Conservation (phyloP, 2,329 filamentous ascomycete species). For the Cordyceps farinosa region DNA sequence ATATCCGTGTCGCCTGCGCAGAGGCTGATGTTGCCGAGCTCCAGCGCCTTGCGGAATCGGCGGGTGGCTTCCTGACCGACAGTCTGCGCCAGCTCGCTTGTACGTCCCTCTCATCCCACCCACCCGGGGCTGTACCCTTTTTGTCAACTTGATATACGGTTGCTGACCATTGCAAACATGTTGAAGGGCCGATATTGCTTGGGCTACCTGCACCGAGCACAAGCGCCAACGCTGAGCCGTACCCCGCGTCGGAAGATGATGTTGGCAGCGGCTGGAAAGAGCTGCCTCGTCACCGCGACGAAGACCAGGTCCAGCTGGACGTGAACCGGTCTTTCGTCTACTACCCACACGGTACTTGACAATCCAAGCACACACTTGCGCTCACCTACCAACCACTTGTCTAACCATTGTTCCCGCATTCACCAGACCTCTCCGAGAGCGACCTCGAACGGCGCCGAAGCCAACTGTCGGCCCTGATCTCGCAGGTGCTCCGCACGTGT, state of each 20-base stretch:
- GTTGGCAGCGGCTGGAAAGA: conserved; percentile 47
- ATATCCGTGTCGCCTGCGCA: conserved; percentile 55
- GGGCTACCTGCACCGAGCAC: conserved; percentile 5
- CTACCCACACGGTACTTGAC: conserved; percentile 72
- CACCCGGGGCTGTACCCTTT: neutral
- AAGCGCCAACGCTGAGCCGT: conserved; percentile 19
- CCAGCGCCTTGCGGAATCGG: conserved; percentile 55
- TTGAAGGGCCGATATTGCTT: conserved; percentile 20
- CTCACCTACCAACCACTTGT: neutral
- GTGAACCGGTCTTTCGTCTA: conserved; percentile 97
- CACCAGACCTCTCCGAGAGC: conserved; percentile 60
- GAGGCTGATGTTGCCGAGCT: conserved; percentile 54
- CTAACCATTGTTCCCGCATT: neutral
- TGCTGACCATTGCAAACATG: conserved; percentile 7
- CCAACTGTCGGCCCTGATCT: conserved; percentile 77
- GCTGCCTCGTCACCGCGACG: conserved; percentile 77
- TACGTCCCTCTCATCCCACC: conserved; percentile 41
- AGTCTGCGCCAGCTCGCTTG: conserved; percentile 70
- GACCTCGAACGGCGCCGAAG: conserved; percentile 68
- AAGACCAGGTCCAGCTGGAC: conserved; percentile 87
- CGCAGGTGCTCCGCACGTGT: conserved; percentile 72
- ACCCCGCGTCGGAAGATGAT: conserved; percentile 21
- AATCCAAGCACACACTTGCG: neutral
- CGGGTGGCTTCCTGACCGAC: conserved; percentile 66
- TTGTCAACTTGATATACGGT: neutral